These are phyloP conservation scores for Colletotrichum agaves DNA, from an alignment of 2,329 filamentous ascomycete species.

Conservation along the genomic window DNA sequence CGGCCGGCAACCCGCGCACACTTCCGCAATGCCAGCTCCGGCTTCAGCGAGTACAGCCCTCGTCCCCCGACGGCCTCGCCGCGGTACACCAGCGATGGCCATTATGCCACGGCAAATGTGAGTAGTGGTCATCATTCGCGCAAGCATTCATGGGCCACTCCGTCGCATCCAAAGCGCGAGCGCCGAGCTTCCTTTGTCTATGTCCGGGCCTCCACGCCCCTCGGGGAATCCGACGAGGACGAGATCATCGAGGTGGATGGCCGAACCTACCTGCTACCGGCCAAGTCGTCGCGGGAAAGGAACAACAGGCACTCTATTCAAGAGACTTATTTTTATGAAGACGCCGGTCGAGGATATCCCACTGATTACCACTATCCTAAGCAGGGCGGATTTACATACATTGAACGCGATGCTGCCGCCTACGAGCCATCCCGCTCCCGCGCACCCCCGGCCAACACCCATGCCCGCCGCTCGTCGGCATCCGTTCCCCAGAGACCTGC, in stretches of 20 bases:
- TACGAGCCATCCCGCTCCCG: constrained; percentile 57
- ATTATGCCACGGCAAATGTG: constrained; percentile 75
- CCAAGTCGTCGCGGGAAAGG: constrained; percentile 56
- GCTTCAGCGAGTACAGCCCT: constrained; percentile 54
- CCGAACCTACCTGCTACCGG: constrained; percentile 63
- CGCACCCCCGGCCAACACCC: constrained; percentile 54
- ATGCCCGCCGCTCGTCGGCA: constrained; percentile 60
- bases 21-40: constrained; percentile 56
- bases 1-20: constrained; percentile 66
- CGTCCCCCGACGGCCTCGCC: constrained; percentile 65
- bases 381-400: constrained; percentile 58
- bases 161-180: constrained; percentile 59
- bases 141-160: constrained; percentile 60
- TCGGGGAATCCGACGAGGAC: constrained; percentile 74
- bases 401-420: constrained; percentile 47
- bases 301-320: constrained; percentile 40
- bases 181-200: constrained; percentile 65
- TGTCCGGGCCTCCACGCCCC: constrained; percentile 66
- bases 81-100: constrained; percentile 70
- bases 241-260: constrained; percentile 66
- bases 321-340: constrained; percentile 41
- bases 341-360: constrained; percentile 63
- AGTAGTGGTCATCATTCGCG: constrained; percentile 62
- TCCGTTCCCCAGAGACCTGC: constrained; percentile 62
- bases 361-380: constrained; percentile 69